Percentiles rank a stretch among this genome's conserved stretches.
Conservation (phyloP, 176 grass and related monocot genomes). For the Triticum turgidum region DNA sequence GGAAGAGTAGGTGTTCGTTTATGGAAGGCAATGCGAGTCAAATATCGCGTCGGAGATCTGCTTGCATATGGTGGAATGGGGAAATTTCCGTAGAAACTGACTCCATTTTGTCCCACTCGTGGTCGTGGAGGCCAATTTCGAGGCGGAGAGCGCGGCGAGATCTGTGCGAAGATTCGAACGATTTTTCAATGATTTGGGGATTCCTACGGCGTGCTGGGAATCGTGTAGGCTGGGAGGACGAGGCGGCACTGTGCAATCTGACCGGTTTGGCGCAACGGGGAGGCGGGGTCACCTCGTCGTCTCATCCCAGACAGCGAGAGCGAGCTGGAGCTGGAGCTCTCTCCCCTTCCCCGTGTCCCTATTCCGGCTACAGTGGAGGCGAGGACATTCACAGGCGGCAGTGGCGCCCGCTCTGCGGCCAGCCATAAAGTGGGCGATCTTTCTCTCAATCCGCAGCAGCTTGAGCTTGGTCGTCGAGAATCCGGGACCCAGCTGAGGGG, state of each 20-base stretch:
- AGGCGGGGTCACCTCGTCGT: conserved; percentile 6
- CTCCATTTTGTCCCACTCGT: conserved; percentile 17
- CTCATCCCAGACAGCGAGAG: neutral
- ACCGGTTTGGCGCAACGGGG: neutral
- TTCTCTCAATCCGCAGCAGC: conserved; percentile 35
- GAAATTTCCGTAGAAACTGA: conserved; percentile 6
- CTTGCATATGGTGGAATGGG: neutral
- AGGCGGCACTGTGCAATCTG: conserved; percentile 39
- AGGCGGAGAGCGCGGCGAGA: conserved; percentile 42
- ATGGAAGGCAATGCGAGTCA: conserved; percentile 28
- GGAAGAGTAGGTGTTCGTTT: neutral
- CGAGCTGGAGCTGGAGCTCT: neutral
- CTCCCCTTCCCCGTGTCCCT: neutral
- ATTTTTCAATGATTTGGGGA: conserved; percentile 28
- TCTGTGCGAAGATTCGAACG: conserved; percentile 29
- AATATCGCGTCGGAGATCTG: conserved; percentile 16
- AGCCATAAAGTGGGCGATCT: conserved; percentile 46
- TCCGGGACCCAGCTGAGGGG: conserved; percentile 26
- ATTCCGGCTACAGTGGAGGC: conserved; percentile 37
- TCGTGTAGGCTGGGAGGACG: conserved; percentile 28
- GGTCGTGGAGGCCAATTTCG: conserved; percentile 5
- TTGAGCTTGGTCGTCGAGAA: neutral
- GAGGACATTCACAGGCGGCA: conserved; percentile 37
- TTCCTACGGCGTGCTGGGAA: conserved; percentile 37
- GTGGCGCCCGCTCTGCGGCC: conserved; percentile 30